phyloP scores from a whole-genome alignment of 2,329 filamentous ascomycete species.

The Cordyceps tenuipes region DNA sequence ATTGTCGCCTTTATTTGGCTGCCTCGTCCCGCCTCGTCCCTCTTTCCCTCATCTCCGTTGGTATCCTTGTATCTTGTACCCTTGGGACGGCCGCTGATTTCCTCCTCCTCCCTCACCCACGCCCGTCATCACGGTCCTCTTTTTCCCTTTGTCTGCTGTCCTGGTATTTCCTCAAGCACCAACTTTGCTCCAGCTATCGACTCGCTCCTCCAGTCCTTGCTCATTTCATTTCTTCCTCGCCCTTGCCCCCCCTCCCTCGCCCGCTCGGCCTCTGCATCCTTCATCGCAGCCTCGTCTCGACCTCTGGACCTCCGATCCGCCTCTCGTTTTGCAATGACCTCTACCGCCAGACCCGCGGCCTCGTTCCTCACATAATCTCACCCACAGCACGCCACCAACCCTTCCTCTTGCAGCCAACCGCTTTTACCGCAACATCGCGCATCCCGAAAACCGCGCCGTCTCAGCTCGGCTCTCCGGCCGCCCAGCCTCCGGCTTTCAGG shows the following conservation, averaged over 20 bases:
- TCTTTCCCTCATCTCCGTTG: neutral
- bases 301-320: too few species aligned
- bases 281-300: neutral
- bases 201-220: neutral
- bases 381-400: neutral
- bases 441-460: neutral
- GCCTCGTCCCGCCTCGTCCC: neutral
- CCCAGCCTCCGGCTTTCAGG: neutral
- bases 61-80: neutral
- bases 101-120: neutral
- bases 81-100: neutral
- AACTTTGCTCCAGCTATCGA: too few species aligned
- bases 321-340: neutral
- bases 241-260: neutral
- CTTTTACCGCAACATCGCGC: neutral
- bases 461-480: neutral
- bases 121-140: neutral
- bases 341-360: neutral
- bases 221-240: neutral
- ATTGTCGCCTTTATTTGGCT: neutral
- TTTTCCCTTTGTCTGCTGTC: neutral
- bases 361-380: constrained; percentile 3
- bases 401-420: neutral
- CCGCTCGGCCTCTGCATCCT: neutral
- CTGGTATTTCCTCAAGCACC: neutral